A percentile compares a stretch with the other conserved stretches of the same genome.
These are phyloP conservation scores for Tetrahymena elliotti DNA, from an alignment of 73 alveolate genomes.

Conservation along the genomic window DNA sequence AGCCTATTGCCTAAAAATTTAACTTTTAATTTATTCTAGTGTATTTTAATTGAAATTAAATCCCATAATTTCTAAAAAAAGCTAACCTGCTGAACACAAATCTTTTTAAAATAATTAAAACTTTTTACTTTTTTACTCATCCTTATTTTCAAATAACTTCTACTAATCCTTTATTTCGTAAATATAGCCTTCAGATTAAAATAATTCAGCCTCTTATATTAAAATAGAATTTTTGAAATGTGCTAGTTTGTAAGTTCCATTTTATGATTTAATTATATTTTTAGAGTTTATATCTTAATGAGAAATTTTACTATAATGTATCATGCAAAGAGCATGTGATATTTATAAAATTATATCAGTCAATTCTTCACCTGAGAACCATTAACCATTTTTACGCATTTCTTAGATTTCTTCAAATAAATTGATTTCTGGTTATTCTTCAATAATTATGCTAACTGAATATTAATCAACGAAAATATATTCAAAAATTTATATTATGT, in stretches of 20 bases:
- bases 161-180: neutral
- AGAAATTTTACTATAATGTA: neutral
- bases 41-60: too few species aligned
- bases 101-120: neutral
- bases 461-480: neutral
- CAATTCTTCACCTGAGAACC: neutral
- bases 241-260: neutral
- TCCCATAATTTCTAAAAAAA: neutral
- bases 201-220: neutral
- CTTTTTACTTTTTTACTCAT: too few species aligned
- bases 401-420: neutral
- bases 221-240: neutral
- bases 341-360: neutral
- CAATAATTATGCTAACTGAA: neutral
- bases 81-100: neutral
- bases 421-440: neutral
- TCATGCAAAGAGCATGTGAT: neutral
- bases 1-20: too few species aligned
- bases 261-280: neutral
- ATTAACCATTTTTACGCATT: neutral
- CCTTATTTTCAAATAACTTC: neutral
- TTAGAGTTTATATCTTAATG: neutral
- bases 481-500: neutral
- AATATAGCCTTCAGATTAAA: neutral
- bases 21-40: too few species aligned